Evolutionary conservation across 1,284 basidiomycete genomes (phyloP).

Genomic region (Papiliotrema fonsecae): DNA sequence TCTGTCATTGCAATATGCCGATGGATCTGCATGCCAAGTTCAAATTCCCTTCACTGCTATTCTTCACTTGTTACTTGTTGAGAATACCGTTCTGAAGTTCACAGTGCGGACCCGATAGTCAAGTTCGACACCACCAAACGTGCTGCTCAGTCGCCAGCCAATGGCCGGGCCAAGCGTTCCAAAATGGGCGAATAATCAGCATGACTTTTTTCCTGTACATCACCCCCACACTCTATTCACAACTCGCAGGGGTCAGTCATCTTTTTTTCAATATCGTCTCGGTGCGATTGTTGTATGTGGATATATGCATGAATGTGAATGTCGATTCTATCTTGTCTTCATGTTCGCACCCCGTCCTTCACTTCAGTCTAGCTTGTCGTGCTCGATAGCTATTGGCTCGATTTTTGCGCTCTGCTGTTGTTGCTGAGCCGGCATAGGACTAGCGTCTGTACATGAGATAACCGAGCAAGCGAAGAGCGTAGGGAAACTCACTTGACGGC

Average conservation of each 20-base stretch:
- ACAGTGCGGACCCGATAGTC: background rate
- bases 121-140: no score
- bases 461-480: background rate
- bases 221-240: no score
- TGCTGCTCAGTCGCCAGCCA: no score
- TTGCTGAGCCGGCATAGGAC: conserved; percentile 8
- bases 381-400: conserved; percentile 27
- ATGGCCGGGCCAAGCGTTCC: no score
- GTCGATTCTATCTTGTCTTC: background rate
- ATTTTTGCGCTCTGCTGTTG: conserved; percentile 21
- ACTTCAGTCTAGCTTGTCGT: conserved; percentile 31
- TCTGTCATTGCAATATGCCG: no score
- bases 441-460: conserved; percentile 5
- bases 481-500: background rate
- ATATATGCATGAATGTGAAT: background rate
- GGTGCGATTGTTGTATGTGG: background rate
- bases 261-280: background rate
- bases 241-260: no score
- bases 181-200: no score
- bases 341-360: background rate
- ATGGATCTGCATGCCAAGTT: conserved; percentile 1
- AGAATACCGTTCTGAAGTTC: background rate
- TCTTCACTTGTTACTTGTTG: no score
- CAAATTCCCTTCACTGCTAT: background rate
- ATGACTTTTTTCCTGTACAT: no score